Evolutionary conservation across 306 rosid species (phyloP), one percentile per base, ranked within the genome.

Genomic region (Malus sylvestris): DNA sequence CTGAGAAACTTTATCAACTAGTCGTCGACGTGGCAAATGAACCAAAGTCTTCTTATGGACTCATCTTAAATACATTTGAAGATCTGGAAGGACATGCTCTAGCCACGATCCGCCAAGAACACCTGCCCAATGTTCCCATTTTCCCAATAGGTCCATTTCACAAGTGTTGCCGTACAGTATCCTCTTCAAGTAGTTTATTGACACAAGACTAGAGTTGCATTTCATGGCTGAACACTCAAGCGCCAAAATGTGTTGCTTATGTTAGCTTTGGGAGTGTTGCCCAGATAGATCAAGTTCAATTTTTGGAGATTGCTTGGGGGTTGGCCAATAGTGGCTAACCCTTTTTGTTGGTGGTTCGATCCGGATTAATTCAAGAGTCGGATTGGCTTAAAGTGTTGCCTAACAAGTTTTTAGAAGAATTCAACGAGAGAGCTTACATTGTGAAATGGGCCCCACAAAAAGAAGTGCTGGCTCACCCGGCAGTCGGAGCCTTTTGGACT

Each of bases 371-470:
- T 58, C 42, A 57, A 5, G 85, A 81, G 3, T 84, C 70, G 1
- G 81, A 89, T 62, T 74, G 18, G 6, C 6, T 13, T 46, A 15
- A 14, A 46, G 16, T 79, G 3, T 78, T 91, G 80, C 88, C 91
- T 0, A 71, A 51, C 11, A 84, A 76, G 69, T 83, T 86, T 61
- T 27, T 72, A 1, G 88, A 89, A 45, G 73, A 35, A 35, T 68
- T 87, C 71, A 77, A 81, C 38, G 81, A 68, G 42, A 82, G 82
- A 45, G 92, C 88, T 1, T 73, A 71, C 67, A 71, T 87, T 35
- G 86, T 89, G 23, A 87, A 89, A 77, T 89, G 96, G 90, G 91
- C 90, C 10, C 91, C 96, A 22, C 90, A 85, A 66, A 81, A 68
- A 44, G 81, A 81, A 57, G 90, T 91, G 74, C 45, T 91, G 70